Conservation (phyloP, 768 basidiomycete genomes). For the Clitopilus hobsonii region DNA sequence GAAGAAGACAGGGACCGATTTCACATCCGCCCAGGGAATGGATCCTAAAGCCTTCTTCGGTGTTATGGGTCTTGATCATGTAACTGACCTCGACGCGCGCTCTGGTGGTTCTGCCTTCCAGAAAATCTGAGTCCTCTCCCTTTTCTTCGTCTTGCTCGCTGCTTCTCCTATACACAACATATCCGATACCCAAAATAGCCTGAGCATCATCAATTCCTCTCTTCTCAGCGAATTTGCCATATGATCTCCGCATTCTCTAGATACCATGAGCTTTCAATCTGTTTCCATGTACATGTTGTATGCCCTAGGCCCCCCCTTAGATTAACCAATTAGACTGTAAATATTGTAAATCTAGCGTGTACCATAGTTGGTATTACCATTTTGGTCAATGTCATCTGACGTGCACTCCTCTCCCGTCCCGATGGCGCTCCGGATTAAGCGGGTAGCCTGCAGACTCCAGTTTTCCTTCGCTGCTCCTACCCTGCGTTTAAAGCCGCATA, state of each 20-base stretch:
- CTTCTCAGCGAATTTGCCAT: too few species aligned
- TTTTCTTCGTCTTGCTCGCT: not conserved
- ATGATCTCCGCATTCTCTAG: not conserved
- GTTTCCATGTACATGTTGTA: not conserved
- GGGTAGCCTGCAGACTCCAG: not conserved
- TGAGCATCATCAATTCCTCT: not conserved
- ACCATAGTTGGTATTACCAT: not conserved
- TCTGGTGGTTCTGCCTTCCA: slow-evolving; percentile 61
- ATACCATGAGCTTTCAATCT: not conserved
- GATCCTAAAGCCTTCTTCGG: slow-evolving; percentile 76
- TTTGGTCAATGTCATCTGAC: not conserved
- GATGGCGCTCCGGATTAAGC: not conserved
- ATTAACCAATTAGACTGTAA: not conserved
- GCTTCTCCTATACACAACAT: not conserved
- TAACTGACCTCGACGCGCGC: slow-evolving; percentile 47
- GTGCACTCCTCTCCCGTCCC: not conserved
- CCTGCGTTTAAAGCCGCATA: not conserved
- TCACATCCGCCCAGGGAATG: slow-evolving; percentile 55
- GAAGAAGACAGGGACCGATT: slow-evolving; percentile 77
- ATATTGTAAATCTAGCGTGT: too few species aligned
- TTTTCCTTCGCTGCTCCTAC: not conserved
- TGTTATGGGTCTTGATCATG: slow-evolving; percentile 61
- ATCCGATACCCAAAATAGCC: not conserved
- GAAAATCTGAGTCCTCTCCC: slow-evolving; percentile 29
- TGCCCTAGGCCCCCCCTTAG: not conserved